phyloP scores from a whole-genome alignment of 345 rosid genomes.

The Corchorus olitorius region DNA sequence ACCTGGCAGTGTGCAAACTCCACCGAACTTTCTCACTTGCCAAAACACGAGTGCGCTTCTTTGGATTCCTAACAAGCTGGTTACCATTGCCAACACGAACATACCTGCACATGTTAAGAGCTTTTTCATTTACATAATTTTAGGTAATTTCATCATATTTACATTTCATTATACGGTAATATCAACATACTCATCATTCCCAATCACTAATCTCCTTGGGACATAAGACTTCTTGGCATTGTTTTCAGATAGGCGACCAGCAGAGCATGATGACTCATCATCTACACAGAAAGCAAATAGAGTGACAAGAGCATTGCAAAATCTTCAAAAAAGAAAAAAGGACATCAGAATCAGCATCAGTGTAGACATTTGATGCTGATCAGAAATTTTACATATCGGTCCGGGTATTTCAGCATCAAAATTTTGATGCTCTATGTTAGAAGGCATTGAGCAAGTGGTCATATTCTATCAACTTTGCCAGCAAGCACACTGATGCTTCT shows the following conservation, averaged over 20 bases:
- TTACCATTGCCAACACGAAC: slow-evolving; percentile 94
- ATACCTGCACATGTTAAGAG: slow-evolving; percentile 56
- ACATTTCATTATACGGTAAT: slow-evolving; percentile 4
- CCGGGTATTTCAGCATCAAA: too few species aligned
- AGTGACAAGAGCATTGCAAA: not conserved
- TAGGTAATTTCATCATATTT: not conserved
- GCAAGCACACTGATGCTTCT: not conserved
- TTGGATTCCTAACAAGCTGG: slow-evolving; percentile 93
- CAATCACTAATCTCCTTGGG: slow-evolving; percentile 88
- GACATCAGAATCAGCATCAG: not conserved
- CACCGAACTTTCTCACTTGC: slow-evolving; percentile 96
- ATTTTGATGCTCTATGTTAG: not conserved
- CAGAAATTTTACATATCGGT: not conserved
- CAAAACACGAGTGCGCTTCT: slow-evolving; percentile 81
- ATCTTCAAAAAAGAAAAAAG: not conserved
- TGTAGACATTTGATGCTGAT: not conserved
- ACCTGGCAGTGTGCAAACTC: slow-evolving; percentile 94
- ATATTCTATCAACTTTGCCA: not conserved
- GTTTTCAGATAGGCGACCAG: slow-evolving; percentile 42
- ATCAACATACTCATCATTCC: slow-evolving; percentile 87
- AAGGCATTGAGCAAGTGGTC: too few species aligned
- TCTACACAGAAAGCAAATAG: slow-evolving; percentile 40
- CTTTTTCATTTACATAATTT: not conserved
- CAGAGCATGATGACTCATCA: slow-evolving; percentile 47
- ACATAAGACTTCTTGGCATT: slow-evolving; percentile 62